Evolutionary conservation across 768 basidiomycete genomes (phyloP).

Genomic region (Leucosporidium yakuticum): DNA sequence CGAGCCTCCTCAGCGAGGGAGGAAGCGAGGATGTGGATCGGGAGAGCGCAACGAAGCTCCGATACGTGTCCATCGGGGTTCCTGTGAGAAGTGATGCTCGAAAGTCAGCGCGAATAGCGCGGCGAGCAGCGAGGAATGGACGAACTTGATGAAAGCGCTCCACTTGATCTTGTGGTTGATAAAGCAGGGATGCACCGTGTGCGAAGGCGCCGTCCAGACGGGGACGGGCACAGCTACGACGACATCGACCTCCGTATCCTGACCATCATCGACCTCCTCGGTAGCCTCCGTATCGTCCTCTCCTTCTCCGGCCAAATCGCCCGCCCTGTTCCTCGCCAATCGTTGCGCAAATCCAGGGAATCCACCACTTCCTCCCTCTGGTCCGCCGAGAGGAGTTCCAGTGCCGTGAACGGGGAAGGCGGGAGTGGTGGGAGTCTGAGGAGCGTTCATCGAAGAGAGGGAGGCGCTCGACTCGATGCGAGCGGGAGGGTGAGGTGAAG

Average conservation of each 20-base stretch:
- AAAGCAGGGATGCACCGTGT: conserved; percentile 32
- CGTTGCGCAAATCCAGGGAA: background rate
- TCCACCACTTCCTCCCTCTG: background rate
- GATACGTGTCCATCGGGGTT: conserved; percentile 89
- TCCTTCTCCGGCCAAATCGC: conserved; percentile 15
- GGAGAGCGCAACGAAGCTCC: conserved; percentile 89
- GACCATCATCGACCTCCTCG: conserved; percentile 38
- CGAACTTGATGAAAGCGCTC: conserved; percentile 41
- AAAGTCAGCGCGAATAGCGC: background rate
- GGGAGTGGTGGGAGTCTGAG: conserved; percentile 25
- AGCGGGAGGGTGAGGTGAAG: background rate
- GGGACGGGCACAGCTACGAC: conserved; percentile 61
- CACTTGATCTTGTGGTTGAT: conserved; percentile 58
- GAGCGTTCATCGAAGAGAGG: conserved; percentile 18
- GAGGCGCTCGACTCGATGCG: conserved; percentile 30
- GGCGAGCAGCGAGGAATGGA: background rate
- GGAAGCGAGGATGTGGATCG: conserved; percentile 72
- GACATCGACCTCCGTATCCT: conserved; percentile 51
- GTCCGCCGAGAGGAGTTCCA: background rate
- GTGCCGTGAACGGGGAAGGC: conserved; percentile 23
- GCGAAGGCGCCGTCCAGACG: conserved; percentile 44
- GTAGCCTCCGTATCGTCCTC: conserved; percentile 2
- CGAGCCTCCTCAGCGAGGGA: conserved; percentile 69
- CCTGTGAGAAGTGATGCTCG: conserved; percentile 58
- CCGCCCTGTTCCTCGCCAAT: background rate